phyloP scores from a whole-genome alignment of 2,329 filamentous ascomycete species.

The Aaosphaeria pasadenensis region DNA sequence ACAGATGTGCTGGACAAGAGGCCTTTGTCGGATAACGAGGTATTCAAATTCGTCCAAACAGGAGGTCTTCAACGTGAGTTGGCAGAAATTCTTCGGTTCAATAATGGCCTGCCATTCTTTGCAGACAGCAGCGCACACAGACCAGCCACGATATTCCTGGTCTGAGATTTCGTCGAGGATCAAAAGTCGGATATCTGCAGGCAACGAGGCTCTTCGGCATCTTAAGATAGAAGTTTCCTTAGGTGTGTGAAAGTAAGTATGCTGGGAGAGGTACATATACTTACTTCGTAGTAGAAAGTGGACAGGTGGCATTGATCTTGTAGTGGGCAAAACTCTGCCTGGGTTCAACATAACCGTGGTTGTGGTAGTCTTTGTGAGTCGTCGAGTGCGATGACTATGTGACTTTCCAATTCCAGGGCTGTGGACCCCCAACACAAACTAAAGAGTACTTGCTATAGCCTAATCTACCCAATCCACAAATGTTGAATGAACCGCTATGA shows the following conservation, averaged over 20 bases:
- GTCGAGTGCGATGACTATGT: too few species aligned
- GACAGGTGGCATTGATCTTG: too few species aligned
- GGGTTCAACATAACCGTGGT: too few species aligned
- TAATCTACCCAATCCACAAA: too few species aligned
- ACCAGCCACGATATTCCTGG: slow-evolving; percentile 15
- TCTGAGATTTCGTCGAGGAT: slow-evolving; percentile 14
- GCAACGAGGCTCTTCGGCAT: slow-evolving; percentile 10
- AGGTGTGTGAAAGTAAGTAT: slow-evolving; percentile 5
- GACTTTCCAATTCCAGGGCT: too few species aligned
- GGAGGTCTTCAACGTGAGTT: slow-evolving; percentile 13
- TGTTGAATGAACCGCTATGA: too few species aligned
- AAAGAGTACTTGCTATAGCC: too few species aligned
- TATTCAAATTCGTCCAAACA: slow-evolving; percentile 14
- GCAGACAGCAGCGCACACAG: slow-evolving; percentile 15
- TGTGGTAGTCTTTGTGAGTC: too few species aligned
- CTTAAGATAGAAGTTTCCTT: slow-evolving; percentile 6
- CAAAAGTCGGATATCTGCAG: slow-evolving; percentile 16
- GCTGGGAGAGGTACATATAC: slow-evolving; percentile 1
- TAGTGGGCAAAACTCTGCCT: too few species aligned
- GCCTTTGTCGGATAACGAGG: slow-evolving; percentile 17
- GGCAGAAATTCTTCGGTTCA: slow-evolving; percentile 16
- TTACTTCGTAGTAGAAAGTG: too few species aligned
- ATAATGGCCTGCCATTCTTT: slow-evolving; percentile 16
- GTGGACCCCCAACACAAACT: too few species aligned
- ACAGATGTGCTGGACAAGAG: slow-evolving; percentile 18